These are phyloP conservation scores for Umbelopsis sp. DNA, from an alignment of 192 early-diverging fungal genomes.

Conservation along the genomic window DNA sequence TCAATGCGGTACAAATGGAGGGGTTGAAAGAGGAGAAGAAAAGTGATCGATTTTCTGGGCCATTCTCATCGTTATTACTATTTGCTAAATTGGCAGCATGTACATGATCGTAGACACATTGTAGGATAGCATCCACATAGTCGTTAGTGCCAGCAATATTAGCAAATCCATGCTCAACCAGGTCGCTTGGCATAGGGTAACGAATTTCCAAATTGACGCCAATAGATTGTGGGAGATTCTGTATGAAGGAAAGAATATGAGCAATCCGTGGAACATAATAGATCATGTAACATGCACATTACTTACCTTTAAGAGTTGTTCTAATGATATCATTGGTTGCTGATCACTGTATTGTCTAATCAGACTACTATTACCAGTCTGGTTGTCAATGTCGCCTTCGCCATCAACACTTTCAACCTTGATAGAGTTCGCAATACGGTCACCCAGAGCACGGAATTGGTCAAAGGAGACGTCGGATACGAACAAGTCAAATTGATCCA, in stretches of 20 bases:
- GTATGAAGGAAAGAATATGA: background rate
- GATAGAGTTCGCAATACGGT: slow-evolving; percentile 16
- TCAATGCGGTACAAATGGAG: slow-evolving; percentile 87
- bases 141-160: slow-evolving; percentile 75
- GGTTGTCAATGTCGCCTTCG: slow-evolving; percentile 34
- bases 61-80: slow-evolving; percentile 26
- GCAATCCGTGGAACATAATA: background rate
- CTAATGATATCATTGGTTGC: slow-evolving; percentile 57
- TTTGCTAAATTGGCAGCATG: slow-evolving; percentile 23
- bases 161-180: slow-evolving; percentile 48
- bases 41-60: slow-evolving; percentile 10
- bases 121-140: slow-evolving; percentile 87
- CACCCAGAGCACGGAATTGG: slow-evolving; percentile 52
- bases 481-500: slow-evolving; percentile 52
- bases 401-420: slow-evolving; percentile 12
- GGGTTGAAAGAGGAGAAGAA: slow-evolving; percentile 95
- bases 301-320: slow-evolving; percentile 77
- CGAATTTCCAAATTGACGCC: slow-evolving; percentile 89
- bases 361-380: slow-evolving; percentile 32
- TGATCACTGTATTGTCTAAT: slow-evolving; percentile 26
- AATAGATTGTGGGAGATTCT: slow-evolving; percentile 69
- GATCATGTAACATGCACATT: background rate
- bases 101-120: slow-evolving; percentile 81
- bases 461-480: slow-evolving; percentile 54
- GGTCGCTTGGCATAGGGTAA: slow-evolving; percentile 78